Base-by-base conservation (phyloP, 106 monocot genomes). In the Gastrodia elata region DNA sequence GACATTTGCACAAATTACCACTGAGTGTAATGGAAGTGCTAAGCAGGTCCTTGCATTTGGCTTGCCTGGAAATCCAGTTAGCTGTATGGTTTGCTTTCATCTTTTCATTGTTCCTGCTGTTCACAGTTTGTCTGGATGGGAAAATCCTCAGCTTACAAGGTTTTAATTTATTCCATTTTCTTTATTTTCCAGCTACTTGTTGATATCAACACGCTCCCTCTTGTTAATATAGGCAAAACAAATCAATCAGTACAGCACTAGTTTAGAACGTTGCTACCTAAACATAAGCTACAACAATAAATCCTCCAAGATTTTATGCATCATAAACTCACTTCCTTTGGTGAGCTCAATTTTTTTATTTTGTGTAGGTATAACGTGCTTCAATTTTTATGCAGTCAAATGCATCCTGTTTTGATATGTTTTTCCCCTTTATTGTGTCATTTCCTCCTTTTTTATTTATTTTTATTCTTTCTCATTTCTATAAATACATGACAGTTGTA, bases 41-140 rank as follows among this genome's bases (percentile, higher is more conserved):
- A 93, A 91, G 74, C 78, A 70, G 46, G 38, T 91, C 37, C 86
- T 98, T 74, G 91, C 84, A 38, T 98, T 98, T 89, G 93, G 93
- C 75, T 91, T 98, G 71, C 98, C 98, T 80, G 93, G 98, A 82
- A 98, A 98, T 85, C 98, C 98, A 35, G 93, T 89, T 43, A 93
- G 93, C 79, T 98, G 86, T 78, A 78, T 91, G 68, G 91, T 98
- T 81, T 87, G 98, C 86, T 98, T 98, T 72, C 80, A 93, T 88
- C 85, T 98, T 73, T 98, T 98, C 83, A 88, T 78, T 46, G 78
- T 91, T 10, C 93, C 98, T 70, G 82, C 91, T 46, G 93, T 98
- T 79, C 88, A 88, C 4, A 76, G 68, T 40, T 80, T 98, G 57
- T 90, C 90, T 83, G 91, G 93, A 24, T 91, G 91, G 98, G 67